phyloP scores from a whole-genome alignment of 1,284 basidiomycete species.

The Bjerkandera adusta region DNA sequence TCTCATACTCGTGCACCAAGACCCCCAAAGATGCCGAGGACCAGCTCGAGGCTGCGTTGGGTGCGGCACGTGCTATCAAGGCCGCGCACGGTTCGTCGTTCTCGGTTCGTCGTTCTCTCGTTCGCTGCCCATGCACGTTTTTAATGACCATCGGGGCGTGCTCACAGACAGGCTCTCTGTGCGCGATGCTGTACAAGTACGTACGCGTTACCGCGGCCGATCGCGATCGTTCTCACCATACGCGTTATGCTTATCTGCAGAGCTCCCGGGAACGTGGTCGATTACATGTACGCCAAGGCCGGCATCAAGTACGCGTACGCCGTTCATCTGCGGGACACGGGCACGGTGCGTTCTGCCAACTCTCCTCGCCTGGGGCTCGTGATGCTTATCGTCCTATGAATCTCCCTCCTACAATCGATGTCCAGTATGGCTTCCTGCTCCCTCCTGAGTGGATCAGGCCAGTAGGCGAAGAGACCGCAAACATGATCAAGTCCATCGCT shows the following conservation, averaged over 20 bases:
- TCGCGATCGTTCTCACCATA: background rate
- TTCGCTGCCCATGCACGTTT: background rate
- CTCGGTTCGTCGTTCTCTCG: slow-evolving; percentile 34
- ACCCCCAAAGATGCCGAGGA: slow-evolving; percentile 79
- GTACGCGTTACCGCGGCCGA: slow-evolving; percentile 18
- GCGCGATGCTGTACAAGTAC: slow-evolving; percentile 63
- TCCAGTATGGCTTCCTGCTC: slow-evolving; percentile 77
- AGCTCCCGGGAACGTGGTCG: slow-evolving; percentile 72
- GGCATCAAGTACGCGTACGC: slow-evolving; percentile 77
- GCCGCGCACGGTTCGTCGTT: slow-evolving; percentile 54
- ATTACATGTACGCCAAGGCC: slow-evolving; percentile 69
- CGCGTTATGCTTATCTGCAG: slow-evolving; percentile 24
- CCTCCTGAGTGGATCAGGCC: slow-evolving; percentile 74
- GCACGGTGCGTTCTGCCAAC: slow-evolving; percentile 65
- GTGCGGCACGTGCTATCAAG: slow-evolving; percentile 64
- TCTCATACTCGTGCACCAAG: slow-evolving; percentile 69
- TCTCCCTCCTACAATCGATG: background rate
- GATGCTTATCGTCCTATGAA: background rate
- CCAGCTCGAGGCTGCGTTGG: slow-evolving; percentile 74
- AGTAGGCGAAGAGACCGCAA: slow-evolving; percentile 73
- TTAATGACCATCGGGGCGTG: background rate
- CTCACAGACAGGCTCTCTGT: slow-evolving; percentile 60
- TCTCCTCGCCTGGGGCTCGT: slow-evolving; percentile 9
- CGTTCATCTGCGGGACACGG: slow-evolving; percentile 79
- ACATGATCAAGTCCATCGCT: slow-evolving; percentile 65